Conservation (phyloP, 257 asterid species). For the Scutellaria baicalensis region DNA sequence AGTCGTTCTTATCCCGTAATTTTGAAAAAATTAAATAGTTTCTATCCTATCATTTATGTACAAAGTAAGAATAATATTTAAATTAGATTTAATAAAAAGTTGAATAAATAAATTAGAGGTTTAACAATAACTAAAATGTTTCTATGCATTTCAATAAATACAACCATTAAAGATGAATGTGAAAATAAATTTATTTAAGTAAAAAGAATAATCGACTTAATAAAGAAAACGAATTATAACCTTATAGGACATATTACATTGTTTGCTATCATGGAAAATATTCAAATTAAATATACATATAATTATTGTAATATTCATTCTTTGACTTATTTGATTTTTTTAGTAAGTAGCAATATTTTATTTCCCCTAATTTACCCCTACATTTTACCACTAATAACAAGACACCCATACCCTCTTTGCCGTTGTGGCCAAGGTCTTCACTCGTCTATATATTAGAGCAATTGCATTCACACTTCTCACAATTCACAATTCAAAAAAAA, state of each 20-base stretch:
- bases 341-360: neutral
- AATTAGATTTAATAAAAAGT: neutral
- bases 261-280: no score
- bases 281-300: no score
- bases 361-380: neutral
- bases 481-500: neutral
- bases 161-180: neutral
- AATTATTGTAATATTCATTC: no score
- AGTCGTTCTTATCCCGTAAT: neutral
- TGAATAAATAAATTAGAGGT: neutral
- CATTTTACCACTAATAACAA: neutral
- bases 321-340: no score
- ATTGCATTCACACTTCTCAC: neutral
- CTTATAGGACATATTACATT: no score
- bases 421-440: neutral
- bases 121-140: neutral
- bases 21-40: neutral
- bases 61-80: neutral
- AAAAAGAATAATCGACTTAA: neutral
- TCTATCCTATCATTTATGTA: neutral
- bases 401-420: neutral
- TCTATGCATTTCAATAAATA: neutral
- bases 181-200: neutral
- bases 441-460: conserved; percentile 6
- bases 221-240: no score